A percentile compares a stretch with the other conserved stretches of the same genome.
These are phyloP conservation scores for Heimioporus sp. DNA, from an alignment of 768 basidiomycete species.

Conservation along the genomic window DNA sequence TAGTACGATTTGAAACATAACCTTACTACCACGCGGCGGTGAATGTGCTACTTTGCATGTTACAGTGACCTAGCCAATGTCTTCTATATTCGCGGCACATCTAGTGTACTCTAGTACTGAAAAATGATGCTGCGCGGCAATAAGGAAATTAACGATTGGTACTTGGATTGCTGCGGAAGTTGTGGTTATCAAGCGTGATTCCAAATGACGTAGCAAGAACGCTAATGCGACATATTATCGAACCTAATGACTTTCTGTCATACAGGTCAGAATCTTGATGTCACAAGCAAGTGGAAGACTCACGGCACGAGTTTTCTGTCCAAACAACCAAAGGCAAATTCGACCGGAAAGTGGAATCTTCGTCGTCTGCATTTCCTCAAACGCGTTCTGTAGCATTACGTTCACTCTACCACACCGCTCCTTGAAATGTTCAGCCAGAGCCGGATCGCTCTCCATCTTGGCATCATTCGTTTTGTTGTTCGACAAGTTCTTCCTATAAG, in stretches of 20 bases:
- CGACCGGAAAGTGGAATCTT: constrained; percentile 15
- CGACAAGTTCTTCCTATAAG: constrained; percentile 20
- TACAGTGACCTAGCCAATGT: too few relatives aligned
- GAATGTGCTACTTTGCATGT: too few relatives aligned
- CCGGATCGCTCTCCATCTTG: constrained; percentile 8
- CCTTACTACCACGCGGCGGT: too few relatives aligned
- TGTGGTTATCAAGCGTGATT: too few relatives aligned
- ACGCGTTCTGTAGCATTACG: constrained; percentile 12
- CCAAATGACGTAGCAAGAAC: neutral
- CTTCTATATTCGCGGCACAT: too few relatives aligned
- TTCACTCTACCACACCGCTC: constrained; percentile 12
- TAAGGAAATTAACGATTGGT: too few relatives aligned
- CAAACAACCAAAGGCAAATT: constrained; percentile 5
- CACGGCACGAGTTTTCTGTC: constrained; percentile 8
- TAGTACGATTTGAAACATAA: too few relatives aligned
- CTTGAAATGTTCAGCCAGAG: constrained; percentile 7
- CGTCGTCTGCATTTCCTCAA: constrained; percentile 19
- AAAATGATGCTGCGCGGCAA: too few relatives aligned
- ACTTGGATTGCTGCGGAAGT: too few relatives aligned
- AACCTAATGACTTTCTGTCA: constrained; percentile 6
- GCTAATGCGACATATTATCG: neutral
- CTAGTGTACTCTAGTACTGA: too few relatives aligned
- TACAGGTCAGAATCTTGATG: too few relatives aligned
- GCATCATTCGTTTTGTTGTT: constrained; percentile 15
- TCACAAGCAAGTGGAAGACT: neutral